Conservation (phyloP, 2,329 filamentous ascomycete species). For the Ustulina deusta region DNA sequence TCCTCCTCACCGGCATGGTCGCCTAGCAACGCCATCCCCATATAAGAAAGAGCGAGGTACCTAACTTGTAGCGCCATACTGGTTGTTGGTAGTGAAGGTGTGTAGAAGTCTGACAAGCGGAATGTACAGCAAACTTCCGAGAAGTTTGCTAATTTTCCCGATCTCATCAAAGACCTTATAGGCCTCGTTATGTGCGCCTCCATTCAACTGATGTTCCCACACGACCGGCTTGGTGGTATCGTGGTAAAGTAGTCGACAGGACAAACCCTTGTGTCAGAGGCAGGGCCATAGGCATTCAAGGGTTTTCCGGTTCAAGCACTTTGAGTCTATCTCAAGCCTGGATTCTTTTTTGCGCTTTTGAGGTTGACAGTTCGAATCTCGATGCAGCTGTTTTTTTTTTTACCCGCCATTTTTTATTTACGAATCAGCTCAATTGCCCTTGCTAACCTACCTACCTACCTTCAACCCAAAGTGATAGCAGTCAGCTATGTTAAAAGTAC, state of each 20-base stretch:
- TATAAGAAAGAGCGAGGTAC: slow-evolving; percentile 39
- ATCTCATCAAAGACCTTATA: slow-evolving; percentile 3
- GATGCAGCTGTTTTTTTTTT: not conserved
- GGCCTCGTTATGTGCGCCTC: slow-evolving; percentile 11
- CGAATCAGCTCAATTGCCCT: not conserved
- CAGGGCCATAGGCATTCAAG: no score
- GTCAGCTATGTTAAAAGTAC: no score
- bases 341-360: slow-evolving; percentile 14
- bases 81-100: slow-evolving; percentile 42
- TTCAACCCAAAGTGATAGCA: no score
- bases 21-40: slow-evolving; percentile 41
- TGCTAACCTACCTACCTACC: not conserved
- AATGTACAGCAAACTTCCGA: not conserved
- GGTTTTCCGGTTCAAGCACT: slow-evolving; percentile 11
- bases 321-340: not conserved
- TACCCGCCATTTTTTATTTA: not conserved
- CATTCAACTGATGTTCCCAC: slow-evolving; percentile 14
- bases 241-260: slow-evolving; percentile 5
- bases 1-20: not conserved
- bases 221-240: not conserved
- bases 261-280: slow-evolving; percentile 19
- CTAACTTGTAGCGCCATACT: slow-evolving; percentile 28
- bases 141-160: not conserved
- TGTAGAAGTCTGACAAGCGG: slow-evolving; percentile 30
- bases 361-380: slow-evolving; percentile 12